Evolutionary conservation across 208 protist species (phyloP), one percentile per base, ranked within the genome.

Genomic region (Crithidia brevicula): DNA sequence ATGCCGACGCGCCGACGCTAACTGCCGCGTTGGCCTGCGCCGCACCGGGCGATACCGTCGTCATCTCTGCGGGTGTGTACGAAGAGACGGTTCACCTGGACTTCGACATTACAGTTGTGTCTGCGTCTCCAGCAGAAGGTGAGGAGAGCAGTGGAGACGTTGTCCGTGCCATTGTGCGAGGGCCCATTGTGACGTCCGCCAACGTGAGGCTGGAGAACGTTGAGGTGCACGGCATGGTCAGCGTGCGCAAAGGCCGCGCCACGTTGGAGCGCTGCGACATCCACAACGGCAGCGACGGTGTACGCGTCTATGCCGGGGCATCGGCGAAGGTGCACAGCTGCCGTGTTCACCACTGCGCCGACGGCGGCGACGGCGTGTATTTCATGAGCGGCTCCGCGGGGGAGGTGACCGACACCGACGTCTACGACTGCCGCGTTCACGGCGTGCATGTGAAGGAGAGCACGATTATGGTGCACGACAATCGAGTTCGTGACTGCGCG

Each of bases 391-490:
- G 77, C n/a, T 83, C 84, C 7, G 66, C 67, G 1, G 92, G 85
- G 9, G 73, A 83, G 59, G 83, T 96, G 45, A 49, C 75, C 42
- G 83, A 96, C 58, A 90, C 74, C 10, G 92, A 96, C 66, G 82
- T 96, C 59, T 90, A 91, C 64, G 85, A 89, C 33, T 92, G 85
- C 70, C 86, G 92, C 52, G 89, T 96, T 9, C 90, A 92, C 65
- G 89, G 83, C 15, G 62, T 96, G 3, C 87, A 93, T 20, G 82
- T 75, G 13, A 68, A 89, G 22, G 65, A 72, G 51, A 86, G 79
- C 13, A 10, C 30, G 18, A 81, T 91, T 3, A 51, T 74, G 0
- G 38, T 90, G 27, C 72, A 69, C 13, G 79, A 79, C 47, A 91
- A 88, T 71, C 85, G 88, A 52, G 81, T 96, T 47, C 89, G 87